Percentiles rank a stretch among this genome's conserved stretches.
Evolutionary conservation across 2,329 filamentous ascomycete species (phyloP).

Genomic region (Nemania diffusa): DNA sequence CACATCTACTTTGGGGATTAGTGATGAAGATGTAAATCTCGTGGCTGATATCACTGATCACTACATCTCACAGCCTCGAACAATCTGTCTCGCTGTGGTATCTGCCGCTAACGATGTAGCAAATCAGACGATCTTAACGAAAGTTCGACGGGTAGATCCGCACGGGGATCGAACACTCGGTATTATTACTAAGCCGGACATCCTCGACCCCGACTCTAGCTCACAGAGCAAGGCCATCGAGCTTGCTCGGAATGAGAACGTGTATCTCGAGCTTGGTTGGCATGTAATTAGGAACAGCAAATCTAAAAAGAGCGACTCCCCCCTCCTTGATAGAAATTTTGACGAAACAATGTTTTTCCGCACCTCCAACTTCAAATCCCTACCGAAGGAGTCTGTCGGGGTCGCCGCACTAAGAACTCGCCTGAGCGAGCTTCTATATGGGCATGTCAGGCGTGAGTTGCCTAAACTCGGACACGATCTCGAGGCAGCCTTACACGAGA

Average conservation of each 20-base stretch:
- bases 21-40: conserved; percentile 41
- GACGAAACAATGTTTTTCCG: conserved; percentile 21
- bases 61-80: conserved; percentile 56
- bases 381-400: conserved; percentile 8
- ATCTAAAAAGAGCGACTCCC: conserved; percentile 21
- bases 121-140: conserved; percentile 54
- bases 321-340: background rate
- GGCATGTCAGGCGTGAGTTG: conserved; percentile 24
- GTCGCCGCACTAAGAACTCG: conserved; percentile 11
- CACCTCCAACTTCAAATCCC: conserved; percentile 4
- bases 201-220: conserved; percentile 44
- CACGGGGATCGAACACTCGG: conserved; percentile 54
- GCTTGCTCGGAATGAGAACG: conserved; percentile 54
- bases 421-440: conserved; percentile 25
- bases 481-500: conserved; percentile 1
- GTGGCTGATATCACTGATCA: conserved; percentile 46
- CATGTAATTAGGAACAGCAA: conserved; percentile 56
- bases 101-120: conserved; percentile 55
- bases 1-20: conserved; percentile 40
- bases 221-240: conserved; percentile 50
- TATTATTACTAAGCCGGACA: conserved; percentile 60
- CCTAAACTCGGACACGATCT: conserved; percentile 17
- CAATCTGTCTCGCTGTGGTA: conserved; percentile 59
- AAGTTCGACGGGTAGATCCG: conserved; percentile 50
- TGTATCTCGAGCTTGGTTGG: conserved; percentile 58